These are phyloP conservation scores for Aspergillus sojae DNA, from an alignment of 2,329 filamentous ascomycete genomes.

Conservation along the genomic window DNA sequence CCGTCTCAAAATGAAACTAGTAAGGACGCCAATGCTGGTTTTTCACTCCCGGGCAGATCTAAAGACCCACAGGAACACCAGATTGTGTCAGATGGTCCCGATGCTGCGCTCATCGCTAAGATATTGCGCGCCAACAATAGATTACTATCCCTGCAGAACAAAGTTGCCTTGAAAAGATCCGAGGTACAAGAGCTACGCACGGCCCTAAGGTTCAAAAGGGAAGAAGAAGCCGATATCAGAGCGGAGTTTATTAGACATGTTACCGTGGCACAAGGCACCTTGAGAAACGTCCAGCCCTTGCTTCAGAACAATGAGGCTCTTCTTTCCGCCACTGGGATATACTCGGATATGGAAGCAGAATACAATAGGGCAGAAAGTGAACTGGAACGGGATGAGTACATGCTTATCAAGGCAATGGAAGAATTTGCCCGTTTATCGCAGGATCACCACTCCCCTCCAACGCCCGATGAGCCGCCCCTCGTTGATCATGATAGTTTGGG, in stretches of 20 bases:
- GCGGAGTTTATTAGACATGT: constrained; percentile 26
- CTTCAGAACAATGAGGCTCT: constrained; percentile 22
- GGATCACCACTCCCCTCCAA: neutral
- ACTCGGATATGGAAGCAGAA: constrained; percentile 27
- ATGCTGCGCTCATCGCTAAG: neutral
- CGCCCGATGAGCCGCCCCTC: neutral
- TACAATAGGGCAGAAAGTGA: constrained; percentile 30
- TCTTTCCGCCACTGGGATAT: constrained; percentile 23
- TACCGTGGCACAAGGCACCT: constrained; percentile 16
- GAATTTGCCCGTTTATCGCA: constrained; percentile 16
- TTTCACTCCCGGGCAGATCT: constrained; percentile 3
- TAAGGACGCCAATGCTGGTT: constrained; percentile 8
- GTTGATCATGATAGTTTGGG: neutral
- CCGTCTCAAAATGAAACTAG: neutral
- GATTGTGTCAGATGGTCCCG: neutral
- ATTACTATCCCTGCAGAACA: constrained; percentile 18
- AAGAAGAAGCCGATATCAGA: constrained; percentile 25
- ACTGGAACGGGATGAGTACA: constrained; percentile 30
- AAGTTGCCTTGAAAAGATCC: constrained; percentile 22
- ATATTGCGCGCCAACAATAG: constrained; percentile 10
- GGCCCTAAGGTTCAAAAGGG: constrained; percentile 27
- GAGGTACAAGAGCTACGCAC: constrained; percentile 26
- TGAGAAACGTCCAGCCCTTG: constrained; percentile 8
- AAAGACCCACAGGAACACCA: constrained; percentile 8
- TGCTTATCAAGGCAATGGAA: constrained; percentile 23